These are phyloP conservation scores for Chaetomium strumarium DNA, from an alignment of 2,329 filamentous ascomycete genomes.

Conservation along the genomic window DNA sequence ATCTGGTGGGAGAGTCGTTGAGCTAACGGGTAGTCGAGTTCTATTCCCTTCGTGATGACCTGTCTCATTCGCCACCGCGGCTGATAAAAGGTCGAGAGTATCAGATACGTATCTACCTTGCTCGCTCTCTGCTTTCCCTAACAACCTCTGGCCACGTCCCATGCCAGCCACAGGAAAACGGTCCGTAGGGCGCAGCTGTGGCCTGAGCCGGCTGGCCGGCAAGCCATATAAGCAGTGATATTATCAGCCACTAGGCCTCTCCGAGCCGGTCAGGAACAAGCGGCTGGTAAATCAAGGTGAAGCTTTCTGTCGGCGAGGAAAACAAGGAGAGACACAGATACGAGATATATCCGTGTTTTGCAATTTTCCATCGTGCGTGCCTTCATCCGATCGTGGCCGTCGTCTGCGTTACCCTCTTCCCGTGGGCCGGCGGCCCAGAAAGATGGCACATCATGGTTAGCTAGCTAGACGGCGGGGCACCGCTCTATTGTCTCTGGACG, in stretches of 20 bases:
- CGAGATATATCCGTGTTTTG: conserved; percentile 26
- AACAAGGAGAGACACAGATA: conserved; percentile 17
- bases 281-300: conserved; percentile 25
- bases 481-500: too few species aligned
- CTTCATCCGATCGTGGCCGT: conserved; percentile 16
- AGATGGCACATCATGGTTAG: too few species aligned
- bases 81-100: too few species aligned
- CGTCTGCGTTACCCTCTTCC: conserved; percentile 10
- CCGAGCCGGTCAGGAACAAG: conserved; percentile 19
- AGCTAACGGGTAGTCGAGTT: neutral
- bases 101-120: too few species aligned
- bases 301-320: conserved; percentile 9
- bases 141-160: too few species aligned
- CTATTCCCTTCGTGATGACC: neutral
- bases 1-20: too few species aligned
- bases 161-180: too few species aligned
- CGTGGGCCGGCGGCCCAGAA: too few species aligned
- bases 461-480: conserved; percentile 2
- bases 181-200: too few species aligned
- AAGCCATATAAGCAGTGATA: neutral
- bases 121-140: too few species aligned
- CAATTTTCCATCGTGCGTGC: conserved; percentile 18
- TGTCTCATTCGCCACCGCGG: too few species aligned
- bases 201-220: too few species aligned
- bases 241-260: conserved; percentile 1